Conservation (phyloP, 2,329 filamentous ascomycete genomes). For the Fusarium caatingaense region DNA sequence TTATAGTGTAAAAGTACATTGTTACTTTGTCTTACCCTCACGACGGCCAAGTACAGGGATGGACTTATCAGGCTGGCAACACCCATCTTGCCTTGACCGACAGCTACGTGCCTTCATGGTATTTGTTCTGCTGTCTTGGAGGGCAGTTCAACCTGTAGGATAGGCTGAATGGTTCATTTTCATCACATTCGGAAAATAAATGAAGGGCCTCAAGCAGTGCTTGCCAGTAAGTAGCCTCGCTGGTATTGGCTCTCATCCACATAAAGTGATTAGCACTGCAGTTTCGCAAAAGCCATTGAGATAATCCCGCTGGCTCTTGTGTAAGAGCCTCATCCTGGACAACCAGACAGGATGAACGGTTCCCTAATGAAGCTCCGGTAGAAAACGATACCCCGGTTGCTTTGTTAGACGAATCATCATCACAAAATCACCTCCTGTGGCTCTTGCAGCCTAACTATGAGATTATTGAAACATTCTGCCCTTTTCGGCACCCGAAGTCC, state of each 20-base stretch:
- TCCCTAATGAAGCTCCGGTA: background rate
- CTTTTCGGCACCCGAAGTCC: background rate
- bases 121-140: background rate
- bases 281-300: background rate
- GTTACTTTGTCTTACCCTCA: background rate
- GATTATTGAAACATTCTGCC: background rate
- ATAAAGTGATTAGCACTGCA: background rate
- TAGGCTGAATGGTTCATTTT: constrained; percentile 1
- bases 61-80: background rate
- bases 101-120: background rate
- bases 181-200: constrained; percentile 9
- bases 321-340: background rate
- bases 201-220: constrained; percentile 32
- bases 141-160: constrained; percentile 9
- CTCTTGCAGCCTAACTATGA: background rate
- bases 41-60: constrained; percentile 2
- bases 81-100: background rate
- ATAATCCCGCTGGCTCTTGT: background rate
- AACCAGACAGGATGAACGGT: background rate
- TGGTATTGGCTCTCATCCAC: constrained; percentile 13
- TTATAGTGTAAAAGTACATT: background rate
- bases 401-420: background rate
- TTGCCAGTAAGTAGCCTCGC: background rate
- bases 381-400: no score
- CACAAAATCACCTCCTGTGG: no score